phyloP scores from a whole-genome alignment of 73 alveolate genomes.

The Paramecium pentaurelia region DNA sequence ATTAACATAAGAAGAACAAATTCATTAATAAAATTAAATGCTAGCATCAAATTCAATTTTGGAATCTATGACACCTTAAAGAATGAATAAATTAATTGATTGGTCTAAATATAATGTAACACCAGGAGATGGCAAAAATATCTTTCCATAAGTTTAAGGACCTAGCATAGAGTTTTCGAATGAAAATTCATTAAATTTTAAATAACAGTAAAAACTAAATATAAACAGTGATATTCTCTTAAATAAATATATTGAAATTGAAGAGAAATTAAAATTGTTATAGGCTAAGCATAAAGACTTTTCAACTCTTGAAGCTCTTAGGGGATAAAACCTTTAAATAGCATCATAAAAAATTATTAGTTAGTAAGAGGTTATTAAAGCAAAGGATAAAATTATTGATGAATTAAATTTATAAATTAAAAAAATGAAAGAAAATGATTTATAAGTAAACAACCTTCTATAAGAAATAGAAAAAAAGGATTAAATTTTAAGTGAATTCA shows the following conservation, averaged over 20 bases:
- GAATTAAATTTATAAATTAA: neutral
- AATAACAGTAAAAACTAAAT: neutral
- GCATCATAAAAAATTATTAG: neutral
- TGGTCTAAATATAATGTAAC: slow-evolving; percentile 28
- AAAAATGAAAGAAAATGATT: neutral
- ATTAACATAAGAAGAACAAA: neutral
- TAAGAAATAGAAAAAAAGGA: neutral
- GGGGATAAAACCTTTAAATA: neutral
- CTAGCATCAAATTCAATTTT: neutral
- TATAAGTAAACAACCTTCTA: neutral
- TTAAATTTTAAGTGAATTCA: neutral
- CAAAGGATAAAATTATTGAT: neutral
- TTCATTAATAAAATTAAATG: neutral
- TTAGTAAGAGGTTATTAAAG: neutral
- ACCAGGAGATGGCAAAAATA: slow-evolving; percentile 33
- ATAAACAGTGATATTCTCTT: neutral
- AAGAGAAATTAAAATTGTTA: neutral
- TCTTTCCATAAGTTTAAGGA: slow-evolving; percentile 3
- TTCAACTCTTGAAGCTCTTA: neutral
- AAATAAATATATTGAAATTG: neutral
- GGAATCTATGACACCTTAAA: slow-evolving; percentile 37
- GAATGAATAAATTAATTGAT: slow-evolving; percentile 17
- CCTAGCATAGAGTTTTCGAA: slow-evolving; percentile 31
- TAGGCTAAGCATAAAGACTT: neutral
- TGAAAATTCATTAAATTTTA: neutral